A percentile compares a stretch with the other conserved stretches of the same genome.
Conservation (phyloP, 768 basidiomycete species). For the Epithele typhae region DNA sequence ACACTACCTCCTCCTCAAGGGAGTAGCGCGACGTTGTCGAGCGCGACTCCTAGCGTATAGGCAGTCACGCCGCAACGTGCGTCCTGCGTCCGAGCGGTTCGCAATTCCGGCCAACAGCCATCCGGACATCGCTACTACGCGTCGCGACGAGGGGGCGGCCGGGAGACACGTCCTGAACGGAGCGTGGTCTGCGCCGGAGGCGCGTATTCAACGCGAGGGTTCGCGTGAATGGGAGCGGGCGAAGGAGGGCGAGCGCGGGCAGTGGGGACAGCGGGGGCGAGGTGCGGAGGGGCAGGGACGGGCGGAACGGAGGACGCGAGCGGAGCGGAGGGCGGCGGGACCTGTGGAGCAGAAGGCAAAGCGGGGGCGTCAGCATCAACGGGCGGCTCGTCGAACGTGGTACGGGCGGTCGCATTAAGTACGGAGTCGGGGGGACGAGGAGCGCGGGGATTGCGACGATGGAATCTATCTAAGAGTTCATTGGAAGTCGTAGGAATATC, state of each 20-base stretch:
- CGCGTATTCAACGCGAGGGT: not conserved
- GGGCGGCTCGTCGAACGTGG: not conserved
- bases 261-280: not conserved
- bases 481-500: constrained; percentile 29
- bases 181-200: constrained; percentile 6
- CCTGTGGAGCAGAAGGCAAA: not conserved
- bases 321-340: not conserved
- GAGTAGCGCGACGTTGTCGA: not conserved
- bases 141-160: constrained; percentile 3
- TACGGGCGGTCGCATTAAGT: constrained; percentile 1
- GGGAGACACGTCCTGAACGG: constrained; percentile 7
- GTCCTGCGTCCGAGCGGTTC: not conserved
- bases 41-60: not conserved
- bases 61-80: not conserved
- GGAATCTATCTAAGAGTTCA: constrained; percentile 30
- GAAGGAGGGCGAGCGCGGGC: not conserved
- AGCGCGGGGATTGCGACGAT: constrained; percentile 28
- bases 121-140: not conserved
- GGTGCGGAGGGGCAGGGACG: not conserved
- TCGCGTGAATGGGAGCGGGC: not conserved
- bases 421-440: constrained; percentile 26
- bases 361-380: not conserved
- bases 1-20: constrained; percentile 1
- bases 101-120: not conserved
- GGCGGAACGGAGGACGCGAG: not conserved